phyloP scores from a whole-genome alignment of 306 rosid species.

The Luffa aegyptiaca region DNA sequence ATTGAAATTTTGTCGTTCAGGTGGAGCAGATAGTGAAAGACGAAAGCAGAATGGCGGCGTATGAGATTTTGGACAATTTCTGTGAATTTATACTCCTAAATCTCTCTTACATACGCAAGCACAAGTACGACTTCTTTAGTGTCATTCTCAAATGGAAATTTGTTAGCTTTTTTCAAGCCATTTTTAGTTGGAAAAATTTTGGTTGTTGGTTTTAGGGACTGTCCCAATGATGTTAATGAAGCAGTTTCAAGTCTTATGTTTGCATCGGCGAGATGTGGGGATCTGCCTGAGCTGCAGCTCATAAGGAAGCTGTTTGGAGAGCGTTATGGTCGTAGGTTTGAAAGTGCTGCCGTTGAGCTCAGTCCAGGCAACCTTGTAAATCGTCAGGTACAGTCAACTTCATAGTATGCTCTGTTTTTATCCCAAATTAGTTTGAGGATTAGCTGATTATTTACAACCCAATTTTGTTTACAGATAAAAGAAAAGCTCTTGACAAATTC shows the following conservation, averaged over 20 bases:
- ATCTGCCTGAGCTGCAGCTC: constrained; percentile 68
- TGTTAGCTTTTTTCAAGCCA: neutral
- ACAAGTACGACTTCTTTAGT: constrained; percentile 28
- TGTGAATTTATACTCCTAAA: constrained; percentile 51
- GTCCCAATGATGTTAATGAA: constrained; percentile 74
- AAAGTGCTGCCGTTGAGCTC: constrained; percentile 44
- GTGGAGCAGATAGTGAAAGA: constrained; percentile 55
- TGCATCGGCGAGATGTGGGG: constrained; percentile 88
- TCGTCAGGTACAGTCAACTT: constrained; percentile 30
- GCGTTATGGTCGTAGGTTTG: constrained; percentile 56
- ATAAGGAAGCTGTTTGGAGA: constrained; percentile 60
- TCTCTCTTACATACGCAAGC: constrained; percentile 47
- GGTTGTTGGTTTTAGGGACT: constrained; percentile 19
- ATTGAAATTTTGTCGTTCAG: constrained; percentile 19
- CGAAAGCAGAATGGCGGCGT: constrained; percentile 35
- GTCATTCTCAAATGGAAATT: neutral
- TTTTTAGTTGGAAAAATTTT: neutral
- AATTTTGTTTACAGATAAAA: constrained; percentile 29
- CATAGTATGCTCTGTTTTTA: neutral
- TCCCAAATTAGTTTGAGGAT: neutral
- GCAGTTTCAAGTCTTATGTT: constrained; percentile 75
- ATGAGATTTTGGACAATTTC: constrained; percentile 49
- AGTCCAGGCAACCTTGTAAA: constrained; percentile 66
- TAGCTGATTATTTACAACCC: neutral
- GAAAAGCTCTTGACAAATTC: constrained; percentile 34